phyloP scores from a whole-genome alignment of 352 stramenopile species.

The Phytopythium litorale region DNA sequence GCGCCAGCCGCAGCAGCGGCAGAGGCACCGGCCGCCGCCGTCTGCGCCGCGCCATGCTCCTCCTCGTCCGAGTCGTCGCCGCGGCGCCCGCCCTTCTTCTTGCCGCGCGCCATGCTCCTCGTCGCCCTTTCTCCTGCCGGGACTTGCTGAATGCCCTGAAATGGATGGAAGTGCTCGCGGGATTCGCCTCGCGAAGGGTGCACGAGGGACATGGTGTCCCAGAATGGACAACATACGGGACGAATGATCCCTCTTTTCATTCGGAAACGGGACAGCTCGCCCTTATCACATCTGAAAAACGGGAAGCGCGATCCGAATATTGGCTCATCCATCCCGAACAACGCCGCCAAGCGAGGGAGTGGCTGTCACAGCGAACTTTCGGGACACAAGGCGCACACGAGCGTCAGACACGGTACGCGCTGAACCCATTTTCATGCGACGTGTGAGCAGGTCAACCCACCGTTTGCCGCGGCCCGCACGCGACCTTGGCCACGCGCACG shows the following conservation, averaged over 20 bases:
- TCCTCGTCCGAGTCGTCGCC: slow-evolving; percentile 79
- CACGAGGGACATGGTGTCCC: not conserved
- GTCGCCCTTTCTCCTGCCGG: not conserved
- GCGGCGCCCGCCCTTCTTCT: slow-evolving; percentile 76
- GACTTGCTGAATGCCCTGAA: not conserved
- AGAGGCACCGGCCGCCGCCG: slow-evolving; percentile 16
- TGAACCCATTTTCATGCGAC: slow-evolving; percentile 6
- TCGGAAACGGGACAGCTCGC: not conserved
- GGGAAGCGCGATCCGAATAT: not conserved
- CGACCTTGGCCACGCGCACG: slow-evolving; percentile 47
- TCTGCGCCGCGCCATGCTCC: slow-evolving; percentile 11
- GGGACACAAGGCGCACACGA: slow-evolving; percentile 8
- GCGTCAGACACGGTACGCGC: not conserved
- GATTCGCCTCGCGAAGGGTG: not conserved
- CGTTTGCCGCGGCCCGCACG: slow-evolving; percentile 57
- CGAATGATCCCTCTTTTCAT: not conserved
- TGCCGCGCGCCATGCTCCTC: slow-evolving; percentile 52
- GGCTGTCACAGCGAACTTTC: slow-evolving; percentile 39
- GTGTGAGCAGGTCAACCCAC: slow-evolving; percentile 19
- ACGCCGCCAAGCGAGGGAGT: slow-evolving; percentile 25
- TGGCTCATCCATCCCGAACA: not conserved
- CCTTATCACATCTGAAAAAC: not conserved
- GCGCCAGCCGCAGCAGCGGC: slow-evolving; percentile 18
- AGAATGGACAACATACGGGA: not conserved
- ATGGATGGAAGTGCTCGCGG: slow-evolving; percentile 5